phyloP scores from a whole-genome alignment of 2,329 filamentous ascomycete species.

The Trichoderma citrinoviride region DNA sequence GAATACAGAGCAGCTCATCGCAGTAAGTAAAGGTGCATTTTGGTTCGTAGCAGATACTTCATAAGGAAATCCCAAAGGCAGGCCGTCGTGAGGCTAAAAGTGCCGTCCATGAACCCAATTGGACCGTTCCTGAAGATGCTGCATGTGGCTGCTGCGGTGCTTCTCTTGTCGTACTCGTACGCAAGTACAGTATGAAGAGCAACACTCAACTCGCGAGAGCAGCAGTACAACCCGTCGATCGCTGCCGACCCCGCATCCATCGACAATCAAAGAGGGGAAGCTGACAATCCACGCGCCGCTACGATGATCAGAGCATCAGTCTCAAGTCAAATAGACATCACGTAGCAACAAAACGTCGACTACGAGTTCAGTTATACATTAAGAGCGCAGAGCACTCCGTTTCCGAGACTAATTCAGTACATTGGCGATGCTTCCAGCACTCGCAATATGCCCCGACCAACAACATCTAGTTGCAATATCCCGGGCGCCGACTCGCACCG shows the following conservation, averaged over 20 bases:
- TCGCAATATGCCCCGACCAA: slow-evolving; percentile 30
- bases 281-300: neutral
- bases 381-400: slow-evolving; percentile 11
- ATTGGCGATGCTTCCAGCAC: slow-evolving; percentile 23
- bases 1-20: no score
- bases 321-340: neutral
- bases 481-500: slow-evolving; percentile 42
- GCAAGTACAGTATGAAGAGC: no score
- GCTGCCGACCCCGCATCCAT: slow-evolving; percentile 1
- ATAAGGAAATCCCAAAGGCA: neutral
- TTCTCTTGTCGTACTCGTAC: neutral
- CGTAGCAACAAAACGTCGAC: neutral
- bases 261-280: neutral
- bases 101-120: neutral
- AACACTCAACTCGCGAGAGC: no score
- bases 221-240: neutral
- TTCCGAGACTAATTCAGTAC: slow-evolving; percentile 17
- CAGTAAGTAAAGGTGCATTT: no score
- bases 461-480: slow-evolving; percentile 46
- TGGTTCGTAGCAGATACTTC: no score
- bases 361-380: slow-evolving; percentile 11
- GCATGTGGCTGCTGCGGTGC: slow-evolving; percentile 13
- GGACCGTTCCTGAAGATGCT: slow-evolving; percentile 6
- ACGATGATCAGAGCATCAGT: neutral
- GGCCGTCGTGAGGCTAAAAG: neutral